Evolutionary conservation across 2,329 filamentous ascomycete species (phyloP).

Genomic region (Phialocephala sp.): DNA sequence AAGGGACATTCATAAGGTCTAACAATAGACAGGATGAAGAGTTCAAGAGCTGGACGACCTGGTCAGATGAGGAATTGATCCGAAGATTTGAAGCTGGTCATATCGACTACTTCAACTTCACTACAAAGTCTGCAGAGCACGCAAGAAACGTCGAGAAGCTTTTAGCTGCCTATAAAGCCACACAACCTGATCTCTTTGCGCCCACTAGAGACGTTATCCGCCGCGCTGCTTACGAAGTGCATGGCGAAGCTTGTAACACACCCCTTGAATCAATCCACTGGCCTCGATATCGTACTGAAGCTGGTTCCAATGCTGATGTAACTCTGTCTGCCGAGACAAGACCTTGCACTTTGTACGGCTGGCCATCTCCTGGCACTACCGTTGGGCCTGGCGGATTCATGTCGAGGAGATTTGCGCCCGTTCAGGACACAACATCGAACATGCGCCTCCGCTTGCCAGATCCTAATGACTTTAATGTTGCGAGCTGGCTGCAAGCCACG

Average conservation of each 20-base stretch:
- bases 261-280: background rate
- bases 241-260: background rate
- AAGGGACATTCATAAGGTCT: background rate
- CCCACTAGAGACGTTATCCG: background rate
- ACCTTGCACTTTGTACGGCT: background rate
- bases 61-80: background rate
- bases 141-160: background rate
- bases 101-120: background rate
- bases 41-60: background rate
- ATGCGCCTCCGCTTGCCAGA: slow-evolving; percentile 1
- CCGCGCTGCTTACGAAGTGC: background rate
- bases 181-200: background rate
- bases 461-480: background rate
- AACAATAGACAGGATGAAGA: background rate
- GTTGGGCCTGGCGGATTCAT: background rate
- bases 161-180: background rate
- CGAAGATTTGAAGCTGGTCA: background rate
- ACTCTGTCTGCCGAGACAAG: background rate
- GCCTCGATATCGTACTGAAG: background rate
- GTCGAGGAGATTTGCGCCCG: background rate
- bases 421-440: background rate
- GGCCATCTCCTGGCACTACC: background rate
- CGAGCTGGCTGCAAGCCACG: background rate
- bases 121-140: background rate
- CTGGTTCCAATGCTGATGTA: background rate